A percentile compares a stretch with the other conserved stretches of the same genome.
phyloP scores from a whole-genome alignment of 257 asterid species.

The Knoxia roxburghii region DNA sequence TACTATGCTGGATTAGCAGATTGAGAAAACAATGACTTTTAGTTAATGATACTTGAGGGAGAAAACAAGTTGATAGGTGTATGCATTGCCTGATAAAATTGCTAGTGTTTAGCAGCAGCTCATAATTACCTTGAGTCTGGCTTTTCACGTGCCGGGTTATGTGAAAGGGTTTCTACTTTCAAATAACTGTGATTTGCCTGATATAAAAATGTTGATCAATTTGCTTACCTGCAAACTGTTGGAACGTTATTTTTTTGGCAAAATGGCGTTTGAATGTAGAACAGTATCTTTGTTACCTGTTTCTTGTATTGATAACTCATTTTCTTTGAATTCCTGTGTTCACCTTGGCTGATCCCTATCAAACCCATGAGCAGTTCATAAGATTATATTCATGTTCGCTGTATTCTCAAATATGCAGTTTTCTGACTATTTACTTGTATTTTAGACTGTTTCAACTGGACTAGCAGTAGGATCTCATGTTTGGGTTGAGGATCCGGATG shows the following conservation, averaged over 20 bases:
- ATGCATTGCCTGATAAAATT: not conserved
- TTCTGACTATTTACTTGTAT: slow-evolving; percentile 14
- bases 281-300: not conserved
- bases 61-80: too few species aligned
- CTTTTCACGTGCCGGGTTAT: not conserved
- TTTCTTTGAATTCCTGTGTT: not conserved
- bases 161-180: not conserved
- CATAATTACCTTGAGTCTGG: not conserved
- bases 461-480: slow-evolving; percentile 82
- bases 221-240: not conserved
- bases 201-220: not conserved
- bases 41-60: not conserved
- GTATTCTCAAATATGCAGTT: not conserved
- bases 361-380: not conserved
- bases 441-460: slow-evolving; percentile 59
- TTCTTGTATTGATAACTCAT: not conserved
- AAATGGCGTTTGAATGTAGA: too few species aligned
- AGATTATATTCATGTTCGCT: not conserved
- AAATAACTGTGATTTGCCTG: not conserved
- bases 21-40: not conserved
- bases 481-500: slow-evolving; percentile 90
- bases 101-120: not conserved
- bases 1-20: not conserved
- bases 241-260: not conserved
- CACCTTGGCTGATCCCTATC: not conserved